Base-by-base conservation (phyloP, 2,329 filamentous ascomycete species). In the Cercospora beticola region DNA sequence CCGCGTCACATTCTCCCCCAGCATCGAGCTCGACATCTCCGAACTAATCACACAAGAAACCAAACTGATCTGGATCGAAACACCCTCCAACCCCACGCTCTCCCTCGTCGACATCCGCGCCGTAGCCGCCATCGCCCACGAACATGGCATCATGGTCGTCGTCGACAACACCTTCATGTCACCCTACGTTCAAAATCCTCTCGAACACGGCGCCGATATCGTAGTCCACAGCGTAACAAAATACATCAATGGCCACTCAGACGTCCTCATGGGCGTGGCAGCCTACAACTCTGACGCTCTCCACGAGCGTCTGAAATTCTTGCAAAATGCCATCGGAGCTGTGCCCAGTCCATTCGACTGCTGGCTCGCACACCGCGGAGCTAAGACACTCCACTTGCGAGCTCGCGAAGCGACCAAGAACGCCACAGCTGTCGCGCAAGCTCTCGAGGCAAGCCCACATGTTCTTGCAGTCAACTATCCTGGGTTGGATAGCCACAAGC, bases 91-190 rank as follows among this genome's bases (percentile, higher is more conserved):
- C 83, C 95, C 95, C 0, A 99, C 95, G 6, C 86, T 99, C 67
- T 89, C 92, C 30, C 87, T 99, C 59, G 94, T 98, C 72, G 94
- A 99, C 82, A 97, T 99, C 78, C 86, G 92, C 75, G 90, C 92
- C 64, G 91, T 99, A 49, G 90, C 92, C 30, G 88, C 88, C 30
- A 86, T 91, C 65, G 95, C 95, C 18, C 95, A 98, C 81, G 85
- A 90, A 76, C 92, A 92, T 77, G 94, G 94, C 70, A 92, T 98
- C 76, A 86, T 92, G 78, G 95, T 99, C 54, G 95, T 99, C n/a
- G 95, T 99, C 52, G 95, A 99, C 85, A 99, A 99, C 85, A 99
- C 95, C 21, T 99, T 99, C 85, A 86, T 98, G 78, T 94, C 91
- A 70, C 95, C 95, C 33, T 99, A 98, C 80, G 87, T 99, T 59